Evolutionary conservation across 768 basidiomycete species (phyloP).

Genomic region (Crassisporium funariophilum): DNA sequence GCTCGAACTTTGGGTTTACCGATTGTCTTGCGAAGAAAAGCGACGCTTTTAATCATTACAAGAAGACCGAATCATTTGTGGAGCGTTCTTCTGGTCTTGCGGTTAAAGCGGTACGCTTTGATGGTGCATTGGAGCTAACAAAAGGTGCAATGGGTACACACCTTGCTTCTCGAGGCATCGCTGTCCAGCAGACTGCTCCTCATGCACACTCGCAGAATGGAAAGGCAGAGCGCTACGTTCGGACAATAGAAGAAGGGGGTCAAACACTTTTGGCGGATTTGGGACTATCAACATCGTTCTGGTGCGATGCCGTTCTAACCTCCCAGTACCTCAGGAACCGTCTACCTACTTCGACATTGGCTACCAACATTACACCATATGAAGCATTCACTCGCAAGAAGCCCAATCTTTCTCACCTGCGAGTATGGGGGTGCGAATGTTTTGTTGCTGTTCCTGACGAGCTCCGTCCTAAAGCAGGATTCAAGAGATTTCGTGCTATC

Average conservation of each 20-base stretch:
- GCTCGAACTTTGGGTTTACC: slow-evolving; percentile 20
- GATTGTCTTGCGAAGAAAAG: slow-evolving; percentile 6
- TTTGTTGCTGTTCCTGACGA: slow-evolving; percentile 24
- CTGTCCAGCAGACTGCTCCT: slow-evolving; percentile 21
- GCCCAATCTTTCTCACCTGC: slow-evolving; percentile 28
- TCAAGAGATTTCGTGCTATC: slow-evolving; percentile 18
- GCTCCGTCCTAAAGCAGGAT: slow-evolving; percentile 14
- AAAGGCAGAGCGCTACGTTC: slow-evolving; percentile 29
- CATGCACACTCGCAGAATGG: slow-evolving; percentile 37
- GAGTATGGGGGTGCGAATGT: slow-evolving; percentile 31
- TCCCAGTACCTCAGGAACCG: slow-evolving; percentile 22
- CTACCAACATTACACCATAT: slow-evolving; percentile 18
- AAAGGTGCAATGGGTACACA: slow-evolving; percentile 8
- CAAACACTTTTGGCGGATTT: slow-evolving; percentile 24
- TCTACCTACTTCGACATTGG: slow-evolving; percentile 25
- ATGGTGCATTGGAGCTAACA: slow-evolving; percentile 18
- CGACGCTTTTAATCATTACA: slow-evolving; percentile 11
- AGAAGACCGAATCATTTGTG: background rate
- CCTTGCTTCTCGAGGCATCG: slow-evolving; percentile 19
- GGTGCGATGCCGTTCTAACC: slow-evolving; percentile 24
- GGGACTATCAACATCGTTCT: slow-evolving; percentile 23
- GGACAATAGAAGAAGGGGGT: slow-evolving; percentile 24
- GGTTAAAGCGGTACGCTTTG: slow-evolving; percentile 12
- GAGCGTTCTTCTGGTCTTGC: slow-evolving; percentile 8
- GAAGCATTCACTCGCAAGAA: slow-evolving; percentile 20